These are phyloP conservation scores for Cymbopogon flexuosus DNA, from an alignment of 202 grass and related monocot species.

Conservation along the genomic window DNA sequence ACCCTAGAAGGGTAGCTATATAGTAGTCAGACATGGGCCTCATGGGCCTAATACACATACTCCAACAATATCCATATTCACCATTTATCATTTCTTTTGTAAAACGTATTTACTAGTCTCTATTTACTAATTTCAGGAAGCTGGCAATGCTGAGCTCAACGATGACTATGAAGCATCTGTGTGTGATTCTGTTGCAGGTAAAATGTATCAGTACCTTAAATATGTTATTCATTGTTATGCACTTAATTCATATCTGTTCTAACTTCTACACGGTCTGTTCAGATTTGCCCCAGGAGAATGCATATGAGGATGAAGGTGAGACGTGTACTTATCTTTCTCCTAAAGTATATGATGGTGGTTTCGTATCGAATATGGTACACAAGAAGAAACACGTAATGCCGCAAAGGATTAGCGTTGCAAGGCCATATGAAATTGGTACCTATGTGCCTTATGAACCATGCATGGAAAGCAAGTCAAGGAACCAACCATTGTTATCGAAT, in stretches of 20 bases:
- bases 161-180: constrained; percentile 68
- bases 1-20: no score
- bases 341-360: constrained; percentile 52
- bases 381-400: constrained; percentile 62
- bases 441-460: constrained; percentile 50
- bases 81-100: constrained; percentile 18
- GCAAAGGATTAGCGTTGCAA: constrained; percentile 47
- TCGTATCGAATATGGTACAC: constrained; percentile 41
- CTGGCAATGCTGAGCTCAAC: constrained; percentile 42
- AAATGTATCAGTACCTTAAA: constrained; percentile 11
- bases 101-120: constrained; percentile 32
- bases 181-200: constrained; percentile 74
- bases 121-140: constrained; percentile 63
- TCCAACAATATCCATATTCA: neutral
- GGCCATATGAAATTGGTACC: constrained; percentile 49
- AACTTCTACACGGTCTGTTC: constrained; percentile 32
- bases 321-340: constrained; percentile 46
- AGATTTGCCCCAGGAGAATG: constrained; percentile 62
- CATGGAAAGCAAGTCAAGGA: constrained; percentile 57
- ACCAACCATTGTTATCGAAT: constrained; percentile 48
- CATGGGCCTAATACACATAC: no score
- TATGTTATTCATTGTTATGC: neutral
- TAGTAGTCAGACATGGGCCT: no score
- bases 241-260: neutral
- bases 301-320: constrained; percentile 79